Evolutionary conservation across 306 rosid species (phyloP), one percentile per base, ranked within the genome.

Genomic region (Quercus alba): DNA sequence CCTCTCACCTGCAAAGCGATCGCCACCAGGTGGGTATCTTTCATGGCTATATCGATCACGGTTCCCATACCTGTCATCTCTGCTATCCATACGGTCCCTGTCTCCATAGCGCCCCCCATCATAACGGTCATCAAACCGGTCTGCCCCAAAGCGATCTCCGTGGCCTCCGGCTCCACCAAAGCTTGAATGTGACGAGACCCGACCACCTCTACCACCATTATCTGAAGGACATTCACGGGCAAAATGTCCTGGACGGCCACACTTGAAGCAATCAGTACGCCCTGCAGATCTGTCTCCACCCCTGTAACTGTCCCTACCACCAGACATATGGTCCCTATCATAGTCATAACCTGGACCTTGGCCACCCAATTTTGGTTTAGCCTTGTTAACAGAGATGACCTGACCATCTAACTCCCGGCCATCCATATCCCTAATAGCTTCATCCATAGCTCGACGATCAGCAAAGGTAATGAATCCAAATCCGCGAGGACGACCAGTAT

Each of bases 211-310:
- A 61, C 83, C 78, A 54, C 73, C 85, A 63, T 79, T 78, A 26
- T 18, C 80, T 66, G 78, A 80, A 51, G 81, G 85, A 75, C 88
- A 85, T 70, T 85, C 88, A 19, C 85, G 73, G 6, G 88, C 88
- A 77, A 77, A 81, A 57, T 85, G 88, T 49, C 88, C 88, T 59
- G 61, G 88, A 51, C 83, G 85, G 14, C 85, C 85, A 56, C 88
- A 85, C 74, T 85, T 85, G 73, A 78, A 85, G 78, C 88, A 85
- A 28, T 85, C 88, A 63, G 78, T 62, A 44, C 61, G 83, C 67
- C 85, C 82, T 0, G 64, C 78, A 14, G 80, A 78, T 38, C 81
- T 75, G 35, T 81, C 81, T 17, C 70, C 76, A 38, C 67, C 81
- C 56, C 75, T 69, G 52, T 59, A 55, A 26, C 74, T 74, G 26